phyloP scores from a whole-genome alignment of 768 basidiomycete species.

The Lyophyllum shimeji region DNA sequence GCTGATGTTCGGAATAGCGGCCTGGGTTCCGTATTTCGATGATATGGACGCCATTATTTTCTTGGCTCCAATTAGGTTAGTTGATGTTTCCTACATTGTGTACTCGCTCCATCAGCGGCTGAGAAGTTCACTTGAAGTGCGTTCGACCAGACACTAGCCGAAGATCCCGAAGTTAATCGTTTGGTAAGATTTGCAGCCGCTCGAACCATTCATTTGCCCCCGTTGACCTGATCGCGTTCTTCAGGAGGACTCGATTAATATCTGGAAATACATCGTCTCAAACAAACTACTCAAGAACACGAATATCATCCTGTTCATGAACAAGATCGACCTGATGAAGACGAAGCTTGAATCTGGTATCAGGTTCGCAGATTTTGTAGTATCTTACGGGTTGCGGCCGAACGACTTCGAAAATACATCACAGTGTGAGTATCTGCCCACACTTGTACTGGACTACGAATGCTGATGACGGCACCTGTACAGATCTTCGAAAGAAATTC shows the following conservation, averaged over 20 bases:
- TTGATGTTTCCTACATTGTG: background rate
- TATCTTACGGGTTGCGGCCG: slow-evolving; percentile 65
- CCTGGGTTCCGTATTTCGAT: slow-evolving; percentile 62
- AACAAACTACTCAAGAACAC: slow-evolving; percentile 72
- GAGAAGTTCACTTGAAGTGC: slow-evolving; percentile 31
- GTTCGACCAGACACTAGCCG: slow-evolving; percentile 69
- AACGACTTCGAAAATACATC: slow-evolving; percentile 72
- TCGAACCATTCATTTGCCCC: background rate
- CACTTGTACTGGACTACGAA: slow-evolving; percentile 1
- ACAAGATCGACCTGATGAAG: slow-evolving; percentile 78
- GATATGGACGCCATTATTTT: slow-evolving; percentile 75
- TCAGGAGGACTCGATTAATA: slow-evolving; percentile 73
- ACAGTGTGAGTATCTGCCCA: slow-evolving; percentile 49
- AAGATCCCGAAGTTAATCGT: slow-evolving; percentile 64
- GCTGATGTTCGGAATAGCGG: slow-evolving; percentile 34
- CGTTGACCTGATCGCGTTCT: background rate
- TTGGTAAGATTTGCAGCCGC: slow-evolving; percentile 35
- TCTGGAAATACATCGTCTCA: slow-evolving; percentile 73
- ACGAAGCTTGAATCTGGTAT: slow-evolving; percentile 66
- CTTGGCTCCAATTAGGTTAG: slow-evolving; percentile 60
- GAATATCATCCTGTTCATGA: slow-evolving; percentile 77
- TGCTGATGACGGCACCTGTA: slow-evolving; percentile 9
- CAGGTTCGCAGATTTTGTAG: slow-evolving; percentile 63
- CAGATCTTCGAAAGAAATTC: slow-evolving; percentile 46
- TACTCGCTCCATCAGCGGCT: background rate